Evolutionary conservation across 768 basidiomycete genomes (phyloP).

Genomic region (Kwoniella pini): DNA sequence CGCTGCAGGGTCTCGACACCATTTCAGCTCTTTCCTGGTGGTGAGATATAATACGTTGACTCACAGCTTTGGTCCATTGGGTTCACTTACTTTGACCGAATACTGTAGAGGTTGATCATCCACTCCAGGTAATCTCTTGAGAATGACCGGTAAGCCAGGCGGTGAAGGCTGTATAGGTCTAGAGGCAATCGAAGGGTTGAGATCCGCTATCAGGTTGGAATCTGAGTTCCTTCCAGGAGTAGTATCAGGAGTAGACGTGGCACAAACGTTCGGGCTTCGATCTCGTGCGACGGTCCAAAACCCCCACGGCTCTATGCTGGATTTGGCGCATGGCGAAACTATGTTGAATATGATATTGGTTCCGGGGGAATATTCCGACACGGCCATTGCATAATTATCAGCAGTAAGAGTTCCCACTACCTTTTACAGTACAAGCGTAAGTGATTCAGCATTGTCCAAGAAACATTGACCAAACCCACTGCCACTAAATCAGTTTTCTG

Average conservation of each 20-base stretch:
- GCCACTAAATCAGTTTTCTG: conserved; percentile 5
- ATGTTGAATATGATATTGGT: conserved; percentile 62
- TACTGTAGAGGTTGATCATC: conserved; percentile 8
- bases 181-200: not conserved
- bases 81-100: conserved; percentile 5
- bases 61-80: conserved; percentile 13
- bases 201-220: not conserved
- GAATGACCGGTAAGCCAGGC: not conserved
- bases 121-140: not conserved
- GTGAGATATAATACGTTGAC: not conserved
- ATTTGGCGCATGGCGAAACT: conserved; percentile 57
- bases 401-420: conserved; percentile 67
- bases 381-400: conserved; percentile 72
- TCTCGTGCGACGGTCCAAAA: conserved; percentile 59
- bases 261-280: not conserved
- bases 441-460: not conserved
- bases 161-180: not conserved
- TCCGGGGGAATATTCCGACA: conserved; percentile 56
- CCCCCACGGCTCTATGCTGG: conserved; percentile 69
- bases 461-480: not conserved
- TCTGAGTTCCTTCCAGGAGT: not conserved
- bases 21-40: not conserved
- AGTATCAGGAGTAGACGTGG: no score
- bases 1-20: not conserved
- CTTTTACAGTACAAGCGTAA: not conserved